Evolutionary conservation across 345 rosid genomes (phyloP).

Genomic region (Nephelium lappaceum): DNA sequence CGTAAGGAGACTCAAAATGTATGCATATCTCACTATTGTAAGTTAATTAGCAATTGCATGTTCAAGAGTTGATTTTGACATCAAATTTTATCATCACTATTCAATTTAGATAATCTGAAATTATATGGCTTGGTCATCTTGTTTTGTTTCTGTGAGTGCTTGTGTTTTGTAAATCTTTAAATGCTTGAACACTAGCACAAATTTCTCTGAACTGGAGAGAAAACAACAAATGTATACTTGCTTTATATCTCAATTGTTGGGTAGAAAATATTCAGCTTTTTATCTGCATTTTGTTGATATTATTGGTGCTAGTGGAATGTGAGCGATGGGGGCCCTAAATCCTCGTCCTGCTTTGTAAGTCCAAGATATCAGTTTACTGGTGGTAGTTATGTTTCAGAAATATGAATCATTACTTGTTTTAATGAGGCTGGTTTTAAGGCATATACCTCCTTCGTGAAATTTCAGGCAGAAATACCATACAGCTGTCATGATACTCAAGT

Average conservation of each 20-base stretch:
- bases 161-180: constrained; percentile 1
- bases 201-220: neutral
- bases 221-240: constrained; percentile 15
- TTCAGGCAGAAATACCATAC: neutral
- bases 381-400: too few species aligned
- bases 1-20: constrained; percentile 5
- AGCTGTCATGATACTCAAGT: too few species aligned
- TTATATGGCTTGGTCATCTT: neutral
- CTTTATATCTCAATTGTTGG: constrained; percentile 16
- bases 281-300: neutral
- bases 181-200: constrained; percentile 8
- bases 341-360: neutral
- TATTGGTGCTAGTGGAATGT: neutral
- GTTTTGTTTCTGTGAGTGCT: constrained; percentile 6
- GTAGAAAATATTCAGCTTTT: neutral
- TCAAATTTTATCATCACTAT: neutral
- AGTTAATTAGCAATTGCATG: neutral
- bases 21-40: neutral
- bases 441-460: too few species aligned
- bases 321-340: neutral
- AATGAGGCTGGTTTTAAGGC: too few species aligned
- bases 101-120: neutral
- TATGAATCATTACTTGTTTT: too few species aligned
- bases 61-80: neutral
- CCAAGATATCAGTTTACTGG: too few species aligned